Conservation (phyloP, 2,329 filamentous ascomycete genomes). For the Botrytis cinerea region DNA sequence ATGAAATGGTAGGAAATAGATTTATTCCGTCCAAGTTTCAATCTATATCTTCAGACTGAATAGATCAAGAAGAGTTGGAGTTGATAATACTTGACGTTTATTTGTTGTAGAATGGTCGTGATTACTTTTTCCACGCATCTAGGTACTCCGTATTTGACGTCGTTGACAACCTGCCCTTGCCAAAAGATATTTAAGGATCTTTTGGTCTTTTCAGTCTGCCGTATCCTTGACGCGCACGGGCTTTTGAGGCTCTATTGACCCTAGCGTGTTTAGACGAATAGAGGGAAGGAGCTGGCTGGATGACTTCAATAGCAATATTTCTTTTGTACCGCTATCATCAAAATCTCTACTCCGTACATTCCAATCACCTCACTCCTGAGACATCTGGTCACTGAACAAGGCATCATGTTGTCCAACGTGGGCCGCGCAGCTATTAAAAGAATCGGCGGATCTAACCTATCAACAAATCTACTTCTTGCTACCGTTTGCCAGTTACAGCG, state of each 20-base stretch:
- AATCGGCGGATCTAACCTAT: slow-evolving; percentile 31
- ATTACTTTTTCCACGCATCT: background rate
- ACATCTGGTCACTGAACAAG: background rate
- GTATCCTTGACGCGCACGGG: background rate
- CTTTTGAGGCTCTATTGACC: background rate
- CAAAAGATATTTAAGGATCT: slow-evolving; percentile 1
- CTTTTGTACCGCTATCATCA: background rate
- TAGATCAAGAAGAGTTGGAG: background rate
- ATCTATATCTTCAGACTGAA: background rate
- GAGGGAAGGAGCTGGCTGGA: background rate
- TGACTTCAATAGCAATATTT: background rate
- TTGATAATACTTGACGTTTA: slow-evolving; percentile 2
- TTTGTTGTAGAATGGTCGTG: slow-evolving; percentile 1
- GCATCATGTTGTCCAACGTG: slow-evolving; percentile 41
- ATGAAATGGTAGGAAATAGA: slow-evolving; percentile 20
- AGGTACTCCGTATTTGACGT: background rate
- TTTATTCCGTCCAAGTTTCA: background rate
- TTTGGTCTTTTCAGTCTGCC: background rate
- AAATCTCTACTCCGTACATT: slow-evolving; percentile 22
- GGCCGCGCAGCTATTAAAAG: slow-evolving; percentile 40
- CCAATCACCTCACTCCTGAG: slow-evolving; percentile 12
- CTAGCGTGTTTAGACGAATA: slow-evolving; percentile 20
- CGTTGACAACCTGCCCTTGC: background rate
- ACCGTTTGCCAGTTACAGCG: slow-evolving; percentile 35
- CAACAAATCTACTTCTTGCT: slow-evolving; percentile 36